Evolutionary conservation across 768 basidiomycete species (phyloP).

Genomic region (Trametes cubensis): DNA sequence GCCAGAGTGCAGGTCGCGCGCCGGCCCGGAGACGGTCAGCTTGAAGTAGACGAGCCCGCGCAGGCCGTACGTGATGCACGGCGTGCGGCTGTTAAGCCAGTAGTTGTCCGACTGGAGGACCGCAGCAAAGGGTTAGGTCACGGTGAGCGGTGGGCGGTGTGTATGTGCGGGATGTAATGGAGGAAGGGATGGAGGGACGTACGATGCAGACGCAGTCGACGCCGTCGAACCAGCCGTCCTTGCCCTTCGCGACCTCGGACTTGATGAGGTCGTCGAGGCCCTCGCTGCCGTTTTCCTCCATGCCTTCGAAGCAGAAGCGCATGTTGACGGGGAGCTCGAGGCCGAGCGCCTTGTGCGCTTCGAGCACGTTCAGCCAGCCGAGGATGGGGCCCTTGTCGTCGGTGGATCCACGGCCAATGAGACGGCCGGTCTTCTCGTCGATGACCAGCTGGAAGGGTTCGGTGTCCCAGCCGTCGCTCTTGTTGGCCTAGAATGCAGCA

Average conservation of each 20-base stretch:
- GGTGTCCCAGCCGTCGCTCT: slow-evolving; percentile 83
- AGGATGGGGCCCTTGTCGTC: slow-evolving; percentile 92
- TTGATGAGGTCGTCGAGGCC: slow-evolving; percentile 87
- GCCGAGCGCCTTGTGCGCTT: slow-evolving; percentile 72
- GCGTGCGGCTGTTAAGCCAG: slow-evolving; percentile 85
- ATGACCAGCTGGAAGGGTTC: slow-evolving; percentile 78
- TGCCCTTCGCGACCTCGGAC: slow-evolving; percentile 67
- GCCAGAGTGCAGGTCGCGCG: slow-evolving; percentile 88
- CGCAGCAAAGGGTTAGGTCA: neutral
- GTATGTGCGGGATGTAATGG: neutral
- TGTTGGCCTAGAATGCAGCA: slow-evolving; percentile 36
- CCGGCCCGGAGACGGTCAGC: slow-evolving; percentile 80
- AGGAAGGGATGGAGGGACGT: slow-evolving; percentile 33
- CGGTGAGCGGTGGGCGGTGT: neutral
- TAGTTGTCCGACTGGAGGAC: slow-evolving; percentile 83
- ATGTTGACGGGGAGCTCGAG: slow-evolving; percentile 86
- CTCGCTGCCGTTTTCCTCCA: slow-evolving; percentile 94
- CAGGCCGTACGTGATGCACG: slow-evolving; percentile 83
- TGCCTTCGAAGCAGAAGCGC: slow-evolving; percentile 92
- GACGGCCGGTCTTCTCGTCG: slow-evolving; percentile 53
- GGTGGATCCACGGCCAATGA: slow-evolving; percentile 85
- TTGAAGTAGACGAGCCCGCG: slow-evolving; percentile 89
- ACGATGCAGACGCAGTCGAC: slow-evolving; percentile 95
- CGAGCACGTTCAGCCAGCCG: slow-evolving; percentile 88
- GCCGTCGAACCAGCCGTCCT: slow-evolving; percentile 76